These are phyloP conservation scores for Trichocladium antarcticum DNA, from an alignment of 495 filamentous ascomycete genomes.

Conservation along the genomic window DNA sequence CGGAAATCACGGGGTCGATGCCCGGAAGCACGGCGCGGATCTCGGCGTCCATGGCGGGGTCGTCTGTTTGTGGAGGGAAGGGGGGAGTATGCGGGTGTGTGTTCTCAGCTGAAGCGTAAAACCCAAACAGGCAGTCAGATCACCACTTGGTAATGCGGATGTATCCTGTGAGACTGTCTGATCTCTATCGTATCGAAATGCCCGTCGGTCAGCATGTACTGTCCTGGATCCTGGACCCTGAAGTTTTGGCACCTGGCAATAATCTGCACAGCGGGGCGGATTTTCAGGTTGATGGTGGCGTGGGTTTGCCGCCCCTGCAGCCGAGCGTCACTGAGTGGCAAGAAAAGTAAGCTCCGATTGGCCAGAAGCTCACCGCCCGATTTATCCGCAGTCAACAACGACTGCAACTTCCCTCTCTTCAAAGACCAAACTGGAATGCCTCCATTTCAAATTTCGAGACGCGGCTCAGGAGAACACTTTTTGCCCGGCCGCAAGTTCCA, in stretches of 20 bases:
- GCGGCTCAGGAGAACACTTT: too few relatives aligned
- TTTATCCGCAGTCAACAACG: too few relatives aligned
- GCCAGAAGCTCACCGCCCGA: background rate
- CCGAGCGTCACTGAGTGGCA: background rate
- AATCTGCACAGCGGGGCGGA: background rate
- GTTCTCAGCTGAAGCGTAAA: background rate
- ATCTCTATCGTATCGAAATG: too few relatives aligned
- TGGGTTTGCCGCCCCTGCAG: slow-evolving; percentile 11
- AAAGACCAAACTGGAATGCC: too few relatives aligned
- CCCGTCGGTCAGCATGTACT: too few relatives aligned
- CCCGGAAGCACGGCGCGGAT: slow-evolving; percentile 77
- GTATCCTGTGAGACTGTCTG: too few relatives aligned
- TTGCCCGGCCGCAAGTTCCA: too few relatives aligned
- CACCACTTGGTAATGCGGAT: slow-evolving; percentile 10
- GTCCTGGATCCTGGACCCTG: too few relatives aligned
- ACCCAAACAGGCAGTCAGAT: background rate
- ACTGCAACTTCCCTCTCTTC: too few relatives aligned
- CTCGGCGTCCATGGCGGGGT: slow-evolving; percentile 76
- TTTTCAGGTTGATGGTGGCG: background rate
- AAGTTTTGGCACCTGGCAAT: background rate
- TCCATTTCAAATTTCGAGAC: too few relatives aligned
- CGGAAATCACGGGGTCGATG: slow-evolving; percentile 79
- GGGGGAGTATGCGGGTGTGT: too few relatives aligned
- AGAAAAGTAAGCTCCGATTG: background rate
- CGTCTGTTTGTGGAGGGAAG: too few relatives aligned